phyloP scores from a whole-genome alignment of 2,329 filamentous ascomycete genomes.

The Talaromyces amestolkiae region DNA sequence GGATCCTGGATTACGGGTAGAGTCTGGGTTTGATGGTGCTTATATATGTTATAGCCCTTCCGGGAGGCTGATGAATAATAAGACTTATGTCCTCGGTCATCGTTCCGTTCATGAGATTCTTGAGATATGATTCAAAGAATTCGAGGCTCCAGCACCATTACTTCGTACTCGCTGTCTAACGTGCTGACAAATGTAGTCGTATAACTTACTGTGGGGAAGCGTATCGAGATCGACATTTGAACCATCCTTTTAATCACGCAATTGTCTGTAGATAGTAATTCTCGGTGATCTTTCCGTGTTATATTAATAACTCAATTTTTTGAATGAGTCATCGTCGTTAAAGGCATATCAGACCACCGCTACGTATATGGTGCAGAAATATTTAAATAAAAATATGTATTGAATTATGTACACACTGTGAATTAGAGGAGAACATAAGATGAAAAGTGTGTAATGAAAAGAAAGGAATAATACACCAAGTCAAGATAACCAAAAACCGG shows the following conservation, averaged over 20 bases:
- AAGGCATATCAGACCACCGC: not conserved
- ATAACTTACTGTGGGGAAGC: not conserved
- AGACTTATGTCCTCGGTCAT: too few species aligned
- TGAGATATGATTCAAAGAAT: not conserved
- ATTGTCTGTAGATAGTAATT: not conserved
- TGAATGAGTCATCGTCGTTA: not conserved
- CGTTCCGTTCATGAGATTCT: too few species aligned
- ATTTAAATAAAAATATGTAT: not conserved
- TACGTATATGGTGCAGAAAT: not conserved
- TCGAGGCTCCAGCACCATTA: not conserved
- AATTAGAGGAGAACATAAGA: not conserved
- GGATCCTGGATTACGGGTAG: not conserved
- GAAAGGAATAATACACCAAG: not conserved
- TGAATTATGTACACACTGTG: conserved; percentile 4
- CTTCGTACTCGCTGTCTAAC: too few species aligned
- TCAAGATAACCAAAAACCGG: not conserved
- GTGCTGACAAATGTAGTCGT: not conserved
- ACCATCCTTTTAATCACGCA: not conserved
- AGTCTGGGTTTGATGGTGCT: not conserved
- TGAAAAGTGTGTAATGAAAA: not conserved
- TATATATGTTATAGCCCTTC: too few species aligned
- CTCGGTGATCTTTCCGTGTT: not conserved
- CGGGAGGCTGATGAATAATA: not conserved
- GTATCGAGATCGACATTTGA: not conserved
- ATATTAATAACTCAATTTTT: too few species aligned